Conservation (phyloP, 108 stramenopile genomes). For the Cyclotella atomus region DNA sequence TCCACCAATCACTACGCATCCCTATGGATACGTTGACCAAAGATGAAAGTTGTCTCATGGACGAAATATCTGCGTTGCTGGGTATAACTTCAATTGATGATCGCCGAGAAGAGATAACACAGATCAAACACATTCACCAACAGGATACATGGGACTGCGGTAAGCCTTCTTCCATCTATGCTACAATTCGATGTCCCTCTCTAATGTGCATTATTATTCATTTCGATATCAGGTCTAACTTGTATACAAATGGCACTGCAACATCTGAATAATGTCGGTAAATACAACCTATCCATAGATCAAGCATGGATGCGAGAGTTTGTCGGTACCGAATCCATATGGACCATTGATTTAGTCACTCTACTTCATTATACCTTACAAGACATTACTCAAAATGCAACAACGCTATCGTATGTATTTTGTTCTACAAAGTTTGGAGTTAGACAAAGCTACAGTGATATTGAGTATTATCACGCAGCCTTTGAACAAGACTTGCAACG, state of each 20-base stretch:
- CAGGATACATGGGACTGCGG: conserved; percentile 71
- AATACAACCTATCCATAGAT: conserved; percentile 1
- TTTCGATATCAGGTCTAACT: conserved; percentile 40
- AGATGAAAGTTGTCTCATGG: too few relatives aligned
- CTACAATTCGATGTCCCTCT: neutral
- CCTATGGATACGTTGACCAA: too few relatives aligned
- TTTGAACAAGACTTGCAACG: conserved; percentile 64
- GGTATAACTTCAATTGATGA: too few relatives aligned
- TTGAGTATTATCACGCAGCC: conserved; percentile 65
- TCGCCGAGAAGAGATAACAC: conserved; percentile 30
- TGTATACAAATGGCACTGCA: conserved; percentile 65
- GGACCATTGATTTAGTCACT: conserved; percentile 78
- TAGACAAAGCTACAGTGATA: conserved; percentile 49
- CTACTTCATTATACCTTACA: conserved; percentile 50
- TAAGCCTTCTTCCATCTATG: conserved; percentile 1
- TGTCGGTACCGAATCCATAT: conserved; percentile 70
- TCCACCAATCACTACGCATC: too few relatives aligned
- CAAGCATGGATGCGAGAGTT: conserved; percentile 39
- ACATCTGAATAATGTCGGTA: conserved; percentile 40
- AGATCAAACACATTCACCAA: conserved; percentile 43
- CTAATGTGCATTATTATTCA: neutral
- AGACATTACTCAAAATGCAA: neutral
- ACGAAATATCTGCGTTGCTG: too few relatives aligned
- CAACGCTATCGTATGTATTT: conserved; percentile 30
- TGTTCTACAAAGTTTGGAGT: conserved; percentile 57